Base-by-base conservation (phyloP, 2,329 filamentous ascomycete species). In the Cladosporium sp. region DNA sequence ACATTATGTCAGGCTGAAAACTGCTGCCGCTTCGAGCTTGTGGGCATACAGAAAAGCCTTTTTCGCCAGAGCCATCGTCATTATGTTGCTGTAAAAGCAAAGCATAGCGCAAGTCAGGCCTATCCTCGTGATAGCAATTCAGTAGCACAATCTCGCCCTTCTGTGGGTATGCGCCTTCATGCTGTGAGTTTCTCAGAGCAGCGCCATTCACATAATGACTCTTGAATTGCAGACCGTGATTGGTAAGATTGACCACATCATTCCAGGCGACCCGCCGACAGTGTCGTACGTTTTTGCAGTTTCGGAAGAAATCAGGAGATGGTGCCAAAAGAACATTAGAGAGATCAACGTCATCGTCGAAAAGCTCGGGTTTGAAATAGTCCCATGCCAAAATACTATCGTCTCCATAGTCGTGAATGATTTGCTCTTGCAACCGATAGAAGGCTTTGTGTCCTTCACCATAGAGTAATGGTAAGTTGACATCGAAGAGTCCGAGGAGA, bases 391-490 rank as follows among this genome's bases (percentile, higher is more conserved):
- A 60, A 12, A 63, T 60, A 1, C 45, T 30, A 7, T 52, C 38
- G 49, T 63, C 60, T 14, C 28, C 34, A 28, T 39, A 58, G 17
- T 51, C 38, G 9, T 34, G 42, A 15, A 64, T 56, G 14, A 62
- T 63, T 28, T 62, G 58, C 25, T 60, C 51, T 47, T 66, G 64
- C 28, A 66, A 43, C 34, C 64, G 43, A 5, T 55, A 12, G 28
- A 66, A 66, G 4, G 64, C 64, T 30, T 51, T 56, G 3, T 50
- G 9, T 14, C 64, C 59, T 58, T 65, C 64, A n/a, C 64, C 64
- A 20, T 65, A 65, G 6, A 65, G 22, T 1, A 65, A 25, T 8
- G 64, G 61, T 62, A 66, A 51, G 37, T 59, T 57, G 55, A 65
- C 45, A 17, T 57, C 51, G 50, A 66, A 64, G n/a, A 66, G 52